Base-by-base conservation (phyloP, 257 asterid genomes). In the Solanum chiquidenum region DNA sequence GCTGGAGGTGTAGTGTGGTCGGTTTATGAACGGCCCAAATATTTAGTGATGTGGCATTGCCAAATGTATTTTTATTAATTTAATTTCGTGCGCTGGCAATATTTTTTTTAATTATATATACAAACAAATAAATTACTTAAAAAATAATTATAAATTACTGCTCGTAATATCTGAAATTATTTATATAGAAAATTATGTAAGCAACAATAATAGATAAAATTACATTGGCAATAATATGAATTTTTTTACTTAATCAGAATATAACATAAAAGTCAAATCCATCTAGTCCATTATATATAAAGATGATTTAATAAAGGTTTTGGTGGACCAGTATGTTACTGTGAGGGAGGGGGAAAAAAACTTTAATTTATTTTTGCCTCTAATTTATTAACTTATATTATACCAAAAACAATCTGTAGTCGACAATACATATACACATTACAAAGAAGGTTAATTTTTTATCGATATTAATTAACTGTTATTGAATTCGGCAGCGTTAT, bases 401-500 rank as follows among this genome's bases (percentile, higher is more conserved):
- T 13, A 0, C 14, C 18, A 49, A 49, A 49, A 49, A 49, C 2
- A 14, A 2, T 49, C 14, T 46, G 3, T 5, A 13, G 7, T 3
- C 7, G 18, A 46, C 7, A 46, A 13, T 13, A 46, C 2, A 46
- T 46, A 46, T 5, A 5, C 20, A 5, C 6, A 46, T 46, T 4
- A 13, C 13, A 42, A 49, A 49, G 1, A 49, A 49, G 3, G 1
- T 13, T 49, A 13, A 8, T 0, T 2, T 49, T 14, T 49, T 49
- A 49, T 49, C 16, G 58, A 5, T 14, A 49, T 4, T 49, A 14
- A 3, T 49, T 49, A 49, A 14, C 5, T 49, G 1, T 2, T 2
- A 49, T 0, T 14, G 1, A 0, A 5, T 49, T 5, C 1, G 5
- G 0, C 2, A 5, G 14, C 1, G 8, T 2, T 49, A 14, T 14